Evolutionary conservation across 176 grass and related monocot species (phyloP).

Genomic region (Microstegium vimineum): DNA sequence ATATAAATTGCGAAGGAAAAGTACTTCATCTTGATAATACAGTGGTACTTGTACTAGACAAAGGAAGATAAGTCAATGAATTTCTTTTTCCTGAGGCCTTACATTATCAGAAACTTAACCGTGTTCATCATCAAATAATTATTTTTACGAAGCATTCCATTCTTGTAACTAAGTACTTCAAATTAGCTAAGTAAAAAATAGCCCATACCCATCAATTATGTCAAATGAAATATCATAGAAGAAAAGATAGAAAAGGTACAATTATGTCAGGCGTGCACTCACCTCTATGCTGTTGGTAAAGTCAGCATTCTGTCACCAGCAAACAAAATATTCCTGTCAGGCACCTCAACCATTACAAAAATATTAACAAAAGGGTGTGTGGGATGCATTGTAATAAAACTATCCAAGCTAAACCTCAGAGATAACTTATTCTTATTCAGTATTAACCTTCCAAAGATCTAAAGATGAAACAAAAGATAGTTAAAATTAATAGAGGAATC

Average conservation of each 20-base stretch:
- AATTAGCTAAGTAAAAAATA: too few relatives aligned
- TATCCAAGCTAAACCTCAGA: conserved; percentile 17
- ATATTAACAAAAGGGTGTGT: conserved; percentile 45
- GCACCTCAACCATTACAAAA: conserved; percentile 68
- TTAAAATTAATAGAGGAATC: background rate
- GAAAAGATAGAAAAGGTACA: conserved; percentile 14
- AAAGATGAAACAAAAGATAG: conserved; percentile 14
- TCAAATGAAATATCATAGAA: conserved; percentile 17
- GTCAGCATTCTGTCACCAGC: conserved; percentile 73
- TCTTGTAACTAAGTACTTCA: background rate
- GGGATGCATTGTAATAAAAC: background rate
- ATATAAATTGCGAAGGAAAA: conserved; percentile 13
- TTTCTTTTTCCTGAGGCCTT: background rate
- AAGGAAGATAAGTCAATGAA: background rate
- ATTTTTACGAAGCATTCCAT: background rate
- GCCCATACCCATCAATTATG: too few relatives aligned
- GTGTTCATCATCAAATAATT: background rate
- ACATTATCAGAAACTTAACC: conserved; percentile 3
- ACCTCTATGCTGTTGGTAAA: conserved; percentile 65
- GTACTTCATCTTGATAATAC: background rate
- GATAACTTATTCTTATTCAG: background rate
- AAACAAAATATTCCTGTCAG: conserved; percentile 77
- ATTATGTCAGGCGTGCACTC: conserved; percentile 25
- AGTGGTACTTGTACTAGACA: background rate
- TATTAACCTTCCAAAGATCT: conserved; percentile 13